These are phyloP conservation scores for Davidsoniella eucalypti DNA, from an alignment of 2,329 filamentous ascomycete genomes.

Conservation along the genomic window DNA sequence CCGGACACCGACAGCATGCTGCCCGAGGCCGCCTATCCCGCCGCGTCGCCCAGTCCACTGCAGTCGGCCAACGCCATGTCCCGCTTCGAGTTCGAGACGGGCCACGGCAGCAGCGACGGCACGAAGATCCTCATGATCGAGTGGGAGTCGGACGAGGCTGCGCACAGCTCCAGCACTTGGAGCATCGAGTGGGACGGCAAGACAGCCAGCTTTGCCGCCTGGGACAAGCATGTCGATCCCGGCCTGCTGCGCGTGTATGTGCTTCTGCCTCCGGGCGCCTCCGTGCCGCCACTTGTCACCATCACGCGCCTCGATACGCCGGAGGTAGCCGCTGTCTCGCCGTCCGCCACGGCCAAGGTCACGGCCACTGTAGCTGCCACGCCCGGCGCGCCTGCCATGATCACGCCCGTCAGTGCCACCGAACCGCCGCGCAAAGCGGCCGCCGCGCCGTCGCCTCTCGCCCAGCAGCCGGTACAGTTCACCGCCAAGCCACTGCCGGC, in stretches of 20 bases:
- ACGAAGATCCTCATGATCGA: constrained; percentile 91
- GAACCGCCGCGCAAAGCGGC: constrained; percentile 17
- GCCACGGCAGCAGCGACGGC: constrained; percentile 54
- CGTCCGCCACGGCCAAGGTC: background rate
- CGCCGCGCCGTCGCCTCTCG: background rate
- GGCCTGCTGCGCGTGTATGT: constrained; percentile 55
- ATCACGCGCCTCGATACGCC: constrained; percentile 30
- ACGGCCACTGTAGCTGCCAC: constrained; percentile 3
- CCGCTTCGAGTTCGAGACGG: constrained; percentile 73
- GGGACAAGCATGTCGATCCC: constrained; percentile 30
- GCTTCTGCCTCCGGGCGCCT: constrained; percentile 54
- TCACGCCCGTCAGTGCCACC: constrained; percentile 10
- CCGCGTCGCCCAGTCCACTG: constrained; percentile 2
- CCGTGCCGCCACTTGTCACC: constrained; percentile 55
- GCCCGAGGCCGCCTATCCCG: background rate
- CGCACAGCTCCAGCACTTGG: constrained; percentile 31
- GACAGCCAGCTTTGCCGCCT: constrained; percentile 27
- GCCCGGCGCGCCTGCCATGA: constrained; percentile 3
- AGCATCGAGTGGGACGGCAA: constrained; percentile 75
- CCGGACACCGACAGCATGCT: constrained; percentile 9
- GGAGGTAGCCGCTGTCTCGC: constrained; percentile 9
- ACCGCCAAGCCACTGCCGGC: constrained; percentile 67
- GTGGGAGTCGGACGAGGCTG: constrained; percentile 40
- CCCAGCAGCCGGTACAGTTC: constrained; percentile 18
- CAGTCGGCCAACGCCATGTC: constrained; percentile 19